Percentiles rank a stretch among this genome's conserved stretches.
Conservation (phyloP, 1,284 basidiomycete genomes). For the Ceraceosorus bombacis region DNA sequence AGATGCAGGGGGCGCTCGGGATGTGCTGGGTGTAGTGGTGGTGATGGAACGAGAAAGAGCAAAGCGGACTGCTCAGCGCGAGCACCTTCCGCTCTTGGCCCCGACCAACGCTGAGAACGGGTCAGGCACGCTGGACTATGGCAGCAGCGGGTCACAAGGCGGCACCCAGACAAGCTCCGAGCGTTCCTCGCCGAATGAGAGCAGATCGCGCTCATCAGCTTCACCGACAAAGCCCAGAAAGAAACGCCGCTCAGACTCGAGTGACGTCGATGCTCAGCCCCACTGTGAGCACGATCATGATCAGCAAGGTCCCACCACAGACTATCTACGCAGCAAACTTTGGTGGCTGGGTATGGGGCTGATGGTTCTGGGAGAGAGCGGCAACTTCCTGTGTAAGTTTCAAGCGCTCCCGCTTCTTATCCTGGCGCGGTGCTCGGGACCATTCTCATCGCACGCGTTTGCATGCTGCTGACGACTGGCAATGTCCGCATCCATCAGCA, state of each 20-base stretch:
- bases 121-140: neutral
- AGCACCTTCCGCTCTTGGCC: neutral
- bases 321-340: constrained; percentile 54
- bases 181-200: neutral
- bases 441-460: neutral
- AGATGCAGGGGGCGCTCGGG: constrained; percentile 49
- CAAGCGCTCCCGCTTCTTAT: constrained; percentile 1
- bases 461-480: neutral
- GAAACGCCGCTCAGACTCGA: neutral
- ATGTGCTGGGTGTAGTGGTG: neutral
- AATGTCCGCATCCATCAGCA: constrained; percentile 53
- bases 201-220: neutral
- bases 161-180: no score
- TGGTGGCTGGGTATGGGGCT: constrained; percentile 88
- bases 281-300: neutral
- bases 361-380: constrained; percentile 83
- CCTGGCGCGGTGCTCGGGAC: neutral
- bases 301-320: constrained; percentile 19
- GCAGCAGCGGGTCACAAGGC: neutral
- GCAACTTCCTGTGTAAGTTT: constrained; percentile 61
- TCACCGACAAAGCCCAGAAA: neutral
- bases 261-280: constrained; percentile 6
- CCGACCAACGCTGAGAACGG: neutral
- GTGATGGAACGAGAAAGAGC: neutral
- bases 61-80: neutral